These are phyloP conservation scores for Aspergillus sclerotioniger DNA, from an alignment of 495 filamentous ascomycete species.

Conservation along the genomic window DNA sequence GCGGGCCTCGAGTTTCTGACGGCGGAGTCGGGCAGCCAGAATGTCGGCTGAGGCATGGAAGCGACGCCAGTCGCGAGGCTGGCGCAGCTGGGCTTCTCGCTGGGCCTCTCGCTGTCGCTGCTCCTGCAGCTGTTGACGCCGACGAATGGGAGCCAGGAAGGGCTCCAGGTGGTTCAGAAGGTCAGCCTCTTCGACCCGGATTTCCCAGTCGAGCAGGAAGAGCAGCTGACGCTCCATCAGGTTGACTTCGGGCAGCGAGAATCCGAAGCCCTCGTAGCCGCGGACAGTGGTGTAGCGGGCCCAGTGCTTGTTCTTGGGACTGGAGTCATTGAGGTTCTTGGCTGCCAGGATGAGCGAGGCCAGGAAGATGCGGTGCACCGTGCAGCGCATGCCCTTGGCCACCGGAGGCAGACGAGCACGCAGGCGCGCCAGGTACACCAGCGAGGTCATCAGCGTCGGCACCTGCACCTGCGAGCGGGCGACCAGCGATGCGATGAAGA, in stretches of 20 bases:
- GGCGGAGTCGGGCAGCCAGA: constrained; percentile 40
- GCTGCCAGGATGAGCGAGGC: constrained; percentile 76
- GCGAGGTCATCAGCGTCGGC: constrained; percentile 91
- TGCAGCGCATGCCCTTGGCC: constrained; percentile 96
- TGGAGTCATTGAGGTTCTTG: constrained; percentile 84
- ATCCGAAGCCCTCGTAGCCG: constrained; percentile 79
- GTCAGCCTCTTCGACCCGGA: constrained; percentile 78
- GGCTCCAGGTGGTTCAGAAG: constrained; percentile 83
- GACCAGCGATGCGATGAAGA: constrained; percentile 88
- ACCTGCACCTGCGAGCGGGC: constrained; percentile 94
- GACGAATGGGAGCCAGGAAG: constrained; percentile 82
- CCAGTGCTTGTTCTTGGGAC: constrained; percentile 99
- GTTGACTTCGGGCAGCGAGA: constrained; percentile 92
- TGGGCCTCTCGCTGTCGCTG: constrained; percentile 27
- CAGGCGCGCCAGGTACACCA: constrained; percentile 88
- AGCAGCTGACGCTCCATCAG: constrained; percentile 98
- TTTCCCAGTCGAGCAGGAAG: constrained; percentile 90
- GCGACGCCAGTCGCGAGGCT: constrained; percentile 46
- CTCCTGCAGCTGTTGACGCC: constrained; percentile 34
- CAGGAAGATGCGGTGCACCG: constrained; percentile 85
- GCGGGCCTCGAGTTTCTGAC: constrained; percentile 39
- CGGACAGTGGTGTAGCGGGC: constrained; percentile 80
- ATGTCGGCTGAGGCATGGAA: constrained; percentile 43
- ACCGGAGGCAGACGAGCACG: constrained; percentile 82
- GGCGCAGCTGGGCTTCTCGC: constrained; percentile 32